Percentiles rank a stretch among this genome's conserved stretches.
These are phyloP conservation scores for Xylariomycetidae sp. DNA, from an alignment of 2,329 filamentous ascomycete genomes.

Conservation along the genomic window DNA sequence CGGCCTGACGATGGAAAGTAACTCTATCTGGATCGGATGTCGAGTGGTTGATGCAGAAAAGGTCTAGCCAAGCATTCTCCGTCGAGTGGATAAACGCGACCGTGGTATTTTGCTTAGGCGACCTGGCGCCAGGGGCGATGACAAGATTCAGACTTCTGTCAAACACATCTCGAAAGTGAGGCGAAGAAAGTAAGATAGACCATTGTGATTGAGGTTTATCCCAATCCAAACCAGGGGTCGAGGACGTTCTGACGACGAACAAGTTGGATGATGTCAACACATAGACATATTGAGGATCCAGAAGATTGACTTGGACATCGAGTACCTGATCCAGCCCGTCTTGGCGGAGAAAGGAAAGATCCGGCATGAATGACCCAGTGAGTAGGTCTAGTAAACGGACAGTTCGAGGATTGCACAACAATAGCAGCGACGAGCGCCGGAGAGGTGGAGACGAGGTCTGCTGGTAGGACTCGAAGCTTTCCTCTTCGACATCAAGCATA, in stretches of 20 bases:
- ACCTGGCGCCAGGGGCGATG: constrained; percentile 23
- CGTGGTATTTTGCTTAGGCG: constrained; percentile 8
- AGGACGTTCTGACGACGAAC: constrained; percentile 20
- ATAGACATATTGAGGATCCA: constrained; percentile 24
- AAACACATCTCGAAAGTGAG: constrained; percentile 35
- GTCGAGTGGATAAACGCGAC: constrained; percentile 22
- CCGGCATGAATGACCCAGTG: constrained; percentile 19
- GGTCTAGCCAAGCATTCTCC: constrained; percentile 18
- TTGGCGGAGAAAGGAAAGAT: constrained; percentile 17
- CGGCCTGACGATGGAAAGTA: constrained; percentile 17
- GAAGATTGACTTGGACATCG: constrained; percentile 19
- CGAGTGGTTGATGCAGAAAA: constrained; percentile 18
- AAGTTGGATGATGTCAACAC: constrained; percentile 24
- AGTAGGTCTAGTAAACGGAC: constrained; percentile 23
- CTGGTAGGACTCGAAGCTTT: no score
- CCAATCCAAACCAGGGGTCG: constrained; percentile 11
- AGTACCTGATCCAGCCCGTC: constrained; percentile 18
- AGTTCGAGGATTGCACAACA: constrained; percentile 24
- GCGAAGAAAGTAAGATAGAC: constrained; percentile 35
- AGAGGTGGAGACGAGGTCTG: constrained; percentile 27
- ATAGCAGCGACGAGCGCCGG: constrained; percentile 53
- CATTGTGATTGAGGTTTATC: constrained; percentile 15
- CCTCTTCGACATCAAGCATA: no score
- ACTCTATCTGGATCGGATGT: constrained; percentile 15
- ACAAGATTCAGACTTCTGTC: constrained; percentile 35